Evolutionary conservation across 2,329 filamentous ascomycete species (phyloP), one percentile per base, ranked within the genome.

Genomic region (Dactylellina leptospora): DNA sequence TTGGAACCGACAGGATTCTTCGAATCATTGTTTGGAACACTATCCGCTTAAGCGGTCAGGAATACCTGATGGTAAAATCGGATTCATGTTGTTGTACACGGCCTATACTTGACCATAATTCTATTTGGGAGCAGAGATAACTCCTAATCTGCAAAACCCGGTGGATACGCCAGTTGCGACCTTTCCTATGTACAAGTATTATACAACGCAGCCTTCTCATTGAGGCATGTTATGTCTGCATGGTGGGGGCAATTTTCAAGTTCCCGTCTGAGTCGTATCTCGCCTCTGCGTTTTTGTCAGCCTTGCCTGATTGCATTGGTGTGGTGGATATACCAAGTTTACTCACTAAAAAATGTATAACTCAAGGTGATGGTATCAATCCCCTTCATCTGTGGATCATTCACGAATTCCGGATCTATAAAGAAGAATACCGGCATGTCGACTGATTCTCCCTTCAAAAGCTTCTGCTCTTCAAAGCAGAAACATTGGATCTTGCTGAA

Each of bases 391-490:
- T 90, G 93, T 55, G 93, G 83, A 80, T 99, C 95, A 76, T 90
- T 93, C 69, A 93, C 84, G 82, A 99, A 89, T 78, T 97, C 95
- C 0, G 95, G 95, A 78, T 99, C 95, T 75, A 99, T 90, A 81
- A 97, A 99, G 82, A 99, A 99, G 81, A 99, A 99, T 0, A 99
- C 96, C 0, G 95, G 96, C 96, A 99, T 99, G 80, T 99, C 95
- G 59, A 99, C 95, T 45, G 92, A 95, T 84, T 99, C 96, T 45
- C 93, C 93, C 4, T 93, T 93, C 79, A 95, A 93, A 75, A 99
- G 81, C 73, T 96, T 85, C 84, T 99, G 95, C 80, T 85, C 77
- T 92, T 99, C 95, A 78, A 99, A 99, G 81, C 95, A 99, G 81
- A 99, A 99, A 79, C 95, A 99, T 81, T 99, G 95, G 47, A 99